Evolutionary conservation across 2,329 filamentous ascomycete genomes (phyloP), one percentile per base, ranked within the genome.

Genomic region (Fusarium multiceps): DNA sequence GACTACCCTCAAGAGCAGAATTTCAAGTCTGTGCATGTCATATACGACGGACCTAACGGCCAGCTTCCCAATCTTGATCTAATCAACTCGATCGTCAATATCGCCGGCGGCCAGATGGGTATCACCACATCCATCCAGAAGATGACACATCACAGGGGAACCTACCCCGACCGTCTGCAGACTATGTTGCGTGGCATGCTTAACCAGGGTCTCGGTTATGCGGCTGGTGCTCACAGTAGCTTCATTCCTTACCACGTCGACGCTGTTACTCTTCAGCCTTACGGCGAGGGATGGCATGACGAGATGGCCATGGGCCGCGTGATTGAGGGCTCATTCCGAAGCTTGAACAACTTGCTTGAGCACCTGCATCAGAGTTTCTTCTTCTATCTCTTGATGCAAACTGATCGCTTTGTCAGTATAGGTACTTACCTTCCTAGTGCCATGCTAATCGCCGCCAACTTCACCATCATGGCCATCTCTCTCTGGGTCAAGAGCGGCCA

Each of bases 351-450:
- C 77, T 83, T 99, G 62, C 87, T 99, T 32, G 96, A 99, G 81
- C 94, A 99, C 78, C 86, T 99, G 66, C 96, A 99, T 78, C 96
- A 99, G 82, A 98, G 94, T 79, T 99, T 99, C 85, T 99, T 99
- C 87, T 98, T 99, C 82, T 99, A 99, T 79, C 85, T 99, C 54
- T 86, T 99, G 46, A 94, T 98, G 89, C 91, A 97, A 72, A 88
- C 90, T 30, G 93, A 96, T 75, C 90, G 94, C 13, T 99, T 99
- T 78, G 96, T 98, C 73, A 98, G 94, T 80, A 99, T 99, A 69
- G 96, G 96, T 18, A 99, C 95, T 2, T 99, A 99, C 77, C 86
- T 99, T 6, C 96, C 96, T 0, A 97, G 93, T 73, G 96, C 96
- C n/a, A 99, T 99, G 96, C 82, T 98, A 53, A 87, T 99, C 60